phyloP scores from a whole-genome alignment of 331 rosid genomes.

The Ulmus americana region DNA sequence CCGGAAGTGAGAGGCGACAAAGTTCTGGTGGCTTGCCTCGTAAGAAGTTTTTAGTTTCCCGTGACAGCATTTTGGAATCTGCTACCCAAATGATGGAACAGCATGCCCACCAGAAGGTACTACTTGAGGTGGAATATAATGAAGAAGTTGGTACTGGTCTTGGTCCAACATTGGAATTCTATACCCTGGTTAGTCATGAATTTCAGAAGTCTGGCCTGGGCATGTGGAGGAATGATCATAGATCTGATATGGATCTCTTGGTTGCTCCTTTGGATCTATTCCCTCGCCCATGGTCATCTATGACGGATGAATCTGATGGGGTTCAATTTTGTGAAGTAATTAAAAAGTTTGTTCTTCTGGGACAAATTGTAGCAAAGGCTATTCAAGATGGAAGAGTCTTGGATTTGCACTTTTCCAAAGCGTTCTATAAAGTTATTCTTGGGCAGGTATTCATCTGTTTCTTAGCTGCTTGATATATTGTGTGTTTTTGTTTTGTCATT shows the following conservation, averaged over 20 bases:
- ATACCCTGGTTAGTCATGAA: slow-evolving; percentile 85
- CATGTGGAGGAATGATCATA: slow-evolving; percentile 79
- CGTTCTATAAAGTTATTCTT: slow-evolving; percentile 79
- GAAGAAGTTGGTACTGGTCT: slow-evolving; percentile 99
- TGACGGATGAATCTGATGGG: slow-evolving; percentile 37
- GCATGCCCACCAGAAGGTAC: slow-evolving; percentile 60
- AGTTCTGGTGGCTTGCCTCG: slow-evolving; percentile 51
- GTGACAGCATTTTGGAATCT: slow-evolving; percentile 62
- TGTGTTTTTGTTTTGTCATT: not conserved
- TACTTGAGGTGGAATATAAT: slow-evolving; percentile 83
- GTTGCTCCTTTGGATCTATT: slow-evolving; percentile 59
- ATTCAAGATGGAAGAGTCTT: slow-evolving; percentile 92
- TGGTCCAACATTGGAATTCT: slow-evolving; percentile 96
- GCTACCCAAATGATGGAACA: slow-evolving; percentile 85
- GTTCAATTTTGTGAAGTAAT: slow-evolving; percentile 49
- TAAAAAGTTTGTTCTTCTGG: slow-evolving; percentile 68
- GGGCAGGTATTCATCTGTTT: slow-evolving; percentile 56
- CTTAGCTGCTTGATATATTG: not conserved
- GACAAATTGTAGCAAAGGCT: slow-evolving; percentile 83
- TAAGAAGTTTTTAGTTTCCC: slow-evolving; percentile 74
- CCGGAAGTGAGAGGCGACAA: slow-evolving; percentile 41
- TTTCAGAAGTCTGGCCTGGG: slow-evolving; percentile 72
- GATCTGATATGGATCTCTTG: slow-evolving; percentile 35
- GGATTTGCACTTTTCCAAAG: slow-evolving; percentile 83
- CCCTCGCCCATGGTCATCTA: slow-evolving; percentile 77